Evolutionary conservation across 2,329 filamentous ascomycete genomes (phyloP), one percentile per base, ranked within the genome.

Genomic region (Aspergillus pseudoterreus): DNA sequence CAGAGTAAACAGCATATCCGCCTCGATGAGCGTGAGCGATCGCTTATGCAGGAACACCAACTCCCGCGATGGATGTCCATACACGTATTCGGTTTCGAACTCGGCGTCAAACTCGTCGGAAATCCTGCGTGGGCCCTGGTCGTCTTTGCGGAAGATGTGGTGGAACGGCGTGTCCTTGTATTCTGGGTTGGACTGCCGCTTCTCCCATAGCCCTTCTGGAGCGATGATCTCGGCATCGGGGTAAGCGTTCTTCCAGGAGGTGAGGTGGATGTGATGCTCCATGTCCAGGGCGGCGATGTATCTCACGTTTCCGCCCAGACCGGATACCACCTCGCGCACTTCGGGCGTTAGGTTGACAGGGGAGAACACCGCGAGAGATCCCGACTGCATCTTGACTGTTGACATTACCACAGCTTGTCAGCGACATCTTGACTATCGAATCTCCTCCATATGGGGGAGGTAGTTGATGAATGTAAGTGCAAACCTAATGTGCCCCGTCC

Each of bases 211-310:
- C 0, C 89, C 90, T 62, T 92, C 86, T 1, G 90, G 88, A 1
- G 85, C 92, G 62, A 97, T 82, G 44, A 99, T 79, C 62, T 86
- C 85, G 30, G 92, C 92, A 39, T 80, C 70, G 0, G 92, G 92
- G 68, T 83, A 97, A 22, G 83, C 88, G 45, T 81, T 75, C 63
- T 88, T 84, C 92, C 94, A 99, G 45, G 89, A 79, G 0, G 88
- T 86, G 49, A 99, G 70, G 76, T 94, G 95, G 68, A 99, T 90
- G 79, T 99, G 94, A 72, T 99, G 94, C 75, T 99, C 91, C 47
- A 89, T 80, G 70, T 99, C 94, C 1, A 87, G 83, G 1, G 94
- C 92, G 22, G 92, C 78, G 59, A 99, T 85, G 78, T 97, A 97
- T 59, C 81, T 82, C 47, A 96, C 83, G 39, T 83, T 79, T 45